These are phyloP conservation scores for Artemisia annua DNA, from an alignment of 129 eudicot genomes.

Conservation along the genomic window DNA sequence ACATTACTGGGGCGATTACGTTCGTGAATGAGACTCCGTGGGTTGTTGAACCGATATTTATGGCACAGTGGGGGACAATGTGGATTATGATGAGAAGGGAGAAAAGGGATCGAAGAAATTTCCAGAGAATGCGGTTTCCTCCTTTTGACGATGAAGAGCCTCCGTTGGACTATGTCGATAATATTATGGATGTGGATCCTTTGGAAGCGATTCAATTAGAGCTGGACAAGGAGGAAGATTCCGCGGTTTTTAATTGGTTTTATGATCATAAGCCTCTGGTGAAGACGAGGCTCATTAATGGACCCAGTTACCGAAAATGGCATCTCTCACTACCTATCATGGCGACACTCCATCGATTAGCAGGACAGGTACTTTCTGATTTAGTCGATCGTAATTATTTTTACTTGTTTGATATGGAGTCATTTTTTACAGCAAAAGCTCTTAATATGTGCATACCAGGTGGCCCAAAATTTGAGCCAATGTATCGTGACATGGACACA, in stretches of 20 bases:
- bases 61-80: constrained; percentile 99
- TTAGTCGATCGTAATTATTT: constrained; percentile 90
- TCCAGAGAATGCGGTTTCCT: constrained; percentile 76
- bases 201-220: constrained; percentile 91
- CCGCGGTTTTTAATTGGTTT: constrained; percentile 94
- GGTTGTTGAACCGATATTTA: constrained; percentile 98
- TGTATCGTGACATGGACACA: constrained; percentile 99
- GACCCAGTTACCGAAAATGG: constrained; percentile 97
- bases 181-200: background rate
- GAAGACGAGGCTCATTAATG: constrained; percentile 90
- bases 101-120: constrained; percentile 92
- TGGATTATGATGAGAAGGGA: constrained; percentile 99
- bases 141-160: constrained; percentile 92
- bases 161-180: background rate
- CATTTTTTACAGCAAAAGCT: constrained; percentile 96
- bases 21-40: constrained; percentile 98
- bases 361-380: constrained; percentile 96
- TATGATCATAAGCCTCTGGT: constrained; percentile 98
- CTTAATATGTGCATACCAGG: constrained; percentile 99
- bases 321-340: constrained; percentile 96
- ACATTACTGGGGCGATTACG: constrained; percentile 95
- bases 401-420: constrained; percentile 97
- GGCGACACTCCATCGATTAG: constrained; percentile 97
- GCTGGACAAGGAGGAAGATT: constrained; percentile 97
- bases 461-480: constrained; percentile 99